These are phyloP conservation scores for Claviceps arundinis DNA, from an alignment of 2,329 filamentous ascomycete species.

Conservation along the genomic window DNA sequence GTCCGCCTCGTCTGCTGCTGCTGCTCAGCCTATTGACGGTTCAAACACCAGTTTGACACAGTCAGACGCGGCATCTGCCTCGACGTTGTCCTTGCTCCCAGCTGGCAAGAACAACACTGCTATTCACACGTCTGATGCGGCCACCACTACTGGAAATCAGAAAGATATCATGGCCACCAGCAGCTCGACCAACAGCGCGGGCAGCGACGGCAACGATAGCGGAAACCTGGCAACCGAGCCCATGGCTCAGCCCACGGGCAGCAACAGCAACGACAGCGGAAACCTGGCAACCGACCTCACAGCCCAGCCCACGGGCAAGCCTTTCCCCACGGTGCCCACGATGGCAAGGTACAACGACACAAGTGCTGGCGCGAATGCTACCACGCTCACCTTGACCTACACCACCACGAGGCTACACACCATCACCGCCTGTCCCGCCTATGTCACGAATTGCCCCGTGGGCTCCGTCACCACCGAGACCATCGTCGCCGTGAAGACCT, in stretches of 20 bases:
- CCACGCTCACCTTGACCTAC: slow-evolving; percentile 15
- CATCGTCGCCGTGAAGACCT: slow-evolving; percentile 19
- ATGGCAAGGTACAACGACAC: slow-evolving; percentile 10
- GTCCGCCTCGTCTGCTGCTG: not conserved
- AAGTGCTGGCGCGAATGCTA: slow-evolving; percentile 6
- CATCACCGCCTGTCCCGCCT: slow-evolving; percentile 18
- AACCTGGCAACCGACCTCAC: slow-evolving; percentile 1
- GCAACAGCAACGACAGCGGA: not conserved
- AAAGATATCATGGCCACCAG: not conserved
- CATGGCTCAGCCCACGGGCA: too few relatives aligned
- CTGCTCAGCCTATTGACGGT: not conserved
- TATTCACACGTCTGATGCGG: not conserved
- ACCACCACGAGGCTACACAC: slow-evolving; percentile 17
- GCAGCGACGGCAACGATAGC: too few relatives aligned
- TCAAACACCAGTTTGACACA: too few relatives aligned
- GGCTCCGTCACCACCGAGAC: slow-evolving; percentile 17
- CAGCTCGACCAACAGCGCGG: not conserved
- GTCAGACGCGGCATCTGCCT: not conserved
- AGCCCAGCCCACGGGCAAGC: slow-evolving; percentile 1
- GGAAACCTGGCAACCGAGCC: too few relatives aligned
- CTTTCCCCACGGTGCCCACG: slow-evolving; percentile 5
- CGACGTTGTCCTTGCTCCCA: not conserved
- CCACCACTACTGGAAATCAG: not conserved
- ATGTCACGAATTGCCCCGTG: slow-evolving; percentile 15
- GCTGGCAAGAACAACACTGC: not conserved